Conservation (phyloP, 768 basidiomycete genomes). For the Suillus fuscotomentosus region DNA sequence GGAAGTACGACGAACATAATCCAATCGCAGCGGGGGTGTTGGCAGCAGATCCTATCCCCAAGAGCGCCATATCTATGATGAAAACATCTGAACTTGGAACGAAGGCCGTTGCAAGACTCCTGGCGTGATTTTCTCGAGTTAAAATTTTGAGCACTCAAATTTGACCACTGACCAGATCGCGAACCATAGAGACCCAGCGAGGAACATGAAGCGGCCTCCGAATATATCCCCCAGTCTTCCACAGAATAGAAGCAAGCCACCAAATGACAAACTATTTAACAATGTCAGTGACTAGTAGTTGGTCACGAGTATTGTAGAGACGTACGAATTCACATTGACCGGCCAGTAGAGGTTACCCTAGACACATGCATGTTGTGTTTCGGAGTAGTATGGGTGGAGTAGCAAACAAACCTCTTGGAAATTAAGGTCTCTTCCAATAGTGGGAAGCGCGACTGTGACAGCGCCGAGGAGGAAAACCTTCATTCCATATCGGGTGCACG, state of each 20-base stretch:
- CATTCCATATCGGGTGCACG: background rate
- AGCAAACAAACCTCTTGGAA: conserved; percentile 17
- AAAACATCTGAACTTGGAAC: conserved; percentile 26
- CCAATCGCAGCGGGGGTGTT: conserved; percentile 31
- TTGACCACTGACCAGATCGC: conserved; percentile 23
- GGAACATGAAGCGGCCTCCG: conserved; percentile 27
- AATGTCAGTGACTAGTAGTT: background rate
- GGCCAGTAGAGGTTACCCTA: conserved; percentile 25
- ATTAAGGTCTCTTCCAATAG: conserved; percentile 23
- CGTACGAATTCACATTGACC: conserved; percentile 24
- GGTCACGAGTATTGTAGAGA: background rate
- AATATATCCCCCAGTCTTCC: conserved; percentile 25
- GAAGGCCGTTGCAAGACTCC: conserved; percentile 32
- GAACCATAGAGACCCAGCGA: conserved; percentile 31
- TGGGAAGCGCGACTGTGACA: conserved; percentile 26
- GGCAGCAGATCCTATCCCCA: conserved; percentile 34
- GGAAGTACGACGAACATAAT: conserved; percentile 28
- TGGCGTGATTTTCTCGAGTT: conserved; percentile 2
- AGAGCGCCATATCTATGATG: conserved; percentile 31
- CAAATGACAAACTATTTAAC: conserved; percentile 19
- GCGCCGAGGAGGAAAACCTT: conserved; percentile 27
- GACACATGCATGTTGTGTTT: background rate
- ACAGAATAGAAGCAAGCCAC: conserved; percentile 23
- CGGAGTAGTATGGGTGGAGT: background rate
- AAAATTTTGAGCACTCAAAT: background rate